Evolutionary conservation across 2,329 filamentous ascomycete genomes (phyloP).

Genomic region (Coniochaeta pulveracea): DNA sequence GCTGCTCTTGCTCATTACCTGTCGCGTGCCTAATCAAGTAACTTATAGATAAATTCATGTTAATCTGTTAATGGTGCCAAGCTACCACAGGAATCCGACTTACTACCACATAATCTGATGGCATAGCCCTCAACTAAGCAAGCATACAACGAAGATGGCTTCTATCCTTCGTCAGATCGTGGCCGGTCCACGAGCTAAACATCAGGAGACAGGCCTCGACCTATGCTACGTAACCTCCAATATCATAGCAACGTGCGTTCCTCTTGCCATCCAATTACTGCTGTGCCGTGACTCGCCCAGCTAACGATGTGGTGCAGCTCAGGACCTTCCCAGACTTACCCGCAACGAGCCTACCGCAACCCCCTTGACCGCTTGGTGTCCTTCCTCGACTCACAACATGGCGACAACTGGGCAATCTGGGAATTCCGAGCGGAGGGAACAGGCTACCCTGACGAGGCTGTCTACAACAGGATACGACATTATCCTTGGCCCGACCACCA

Average conservation of each 20-base stretch:
- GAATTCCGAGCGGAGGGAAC: conserved; percentile 96
- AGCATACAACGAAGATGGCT: conserved; percentile 47
- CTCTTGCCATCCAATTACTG: neutral
- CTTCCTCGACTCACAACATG: conserved; percentile 81
- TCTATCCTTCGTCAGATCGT: conserved; percentile 84
- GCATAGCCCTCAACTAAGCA: no score
- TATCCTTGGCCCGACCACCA: conserved; percentile 98
- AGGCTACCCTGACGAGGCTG: conserved; percentile 83
- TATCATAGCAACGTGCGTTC: conserved; percentile 49
- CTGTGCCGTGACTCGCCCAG: neutral
- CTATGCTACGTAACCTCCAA: conserved; percentile 90
- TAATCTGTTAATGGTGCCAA: no score
- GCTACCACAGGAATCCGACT: no score
- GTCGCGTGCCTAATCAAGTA: no score
- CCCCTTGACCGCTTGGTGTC: conserved; percentile 77
- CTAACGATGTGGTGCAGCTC: conserved; percentile 50
- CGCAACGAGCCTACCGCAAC: conserved; percentile 86
- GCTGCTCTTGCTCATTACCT: no score
- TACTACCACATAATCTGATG: no score
- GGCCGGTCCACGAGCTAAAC: conserved; percentile 71
- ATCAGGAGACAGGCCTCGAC: conserved; percentile 81
- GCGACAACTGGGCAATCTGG: conserved; percentile 84
- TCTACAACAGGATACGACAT: conserved; percentile 76
- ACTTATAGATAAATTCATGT: no score
- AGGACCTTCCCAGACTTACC: conserved; percentile 80